Percentiles rank a stretch among this genome's conserved stretches.
phyloP scores from a whole-genome alignment of 129 eudicot species.

The Tagetes patula region DNA sequence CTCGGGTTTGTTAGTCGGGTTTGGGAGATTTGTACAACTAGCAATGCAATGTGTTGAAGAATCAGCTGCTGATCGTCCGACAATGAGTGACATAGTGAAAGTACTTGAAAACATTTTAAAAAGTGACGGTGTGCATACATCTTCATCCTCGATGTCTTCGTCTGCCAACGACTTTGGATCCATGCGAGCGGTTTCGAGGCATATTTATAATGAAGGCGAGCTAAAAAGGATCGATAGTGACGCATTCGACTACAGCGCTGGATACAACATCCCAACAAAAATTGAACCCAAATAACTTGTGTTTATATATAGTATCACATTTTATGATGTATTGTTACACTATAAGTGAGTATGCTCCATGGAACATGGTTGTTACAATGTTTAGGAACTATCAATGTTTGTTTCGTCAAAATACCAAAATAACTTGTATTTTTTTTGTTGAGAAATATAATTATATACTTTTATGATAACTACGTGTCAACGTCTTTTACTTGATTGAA shows the following conservation, averaged over 20 bases:
- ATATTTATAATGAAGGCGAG: constrained; percentile 53
- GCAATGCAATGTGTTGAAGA: constrained; percentile 94
- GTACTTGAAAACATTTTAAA: constrained; percentile 62
- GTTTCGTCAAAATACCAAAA: not conserved
- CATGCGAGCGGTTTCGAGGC: constrained; percentile 33
- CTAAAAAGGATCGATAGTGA: constrained; percentile 44
- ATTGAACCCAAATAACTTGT: constrained; percentile 72
- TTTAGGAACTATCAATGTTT: not conserved
- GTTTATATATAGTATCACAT: not conserved
- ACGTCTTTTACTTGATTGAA: too few relatives aligned
- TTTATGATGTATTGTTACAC: not conserved
- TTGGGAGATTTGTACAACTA: constrained; percentile 58
- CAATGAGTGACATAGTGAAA: constrained; percentile 89
- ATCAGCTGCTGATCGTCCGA: constrained; percentile 79
- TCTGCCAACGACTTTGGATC: constrained; percentile 62
- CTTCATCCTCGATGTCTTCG: constrained; percentile 61
- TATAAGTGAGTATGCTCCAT: not conserved
- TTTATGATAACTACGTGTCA: not conserved
- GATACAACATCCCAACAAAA: constrained; percentile 59
- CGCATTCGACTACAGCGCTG: constrained; percentile 83
- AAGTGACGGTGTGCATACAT: constrained; percentile 58
- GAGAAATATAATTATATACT: not conserved
- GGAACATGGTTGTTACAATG: not conserved
- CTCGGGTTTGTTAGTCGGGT: constrained; percentile 45
- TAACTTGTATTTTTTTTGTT: not conserved